A percentile compares a stretch with the other conserved stretches of the same genome.
Evolutionary conservation across 345 rosid genomes (phyloP).

Genomic region (Syzygium oleosum): DNA sequence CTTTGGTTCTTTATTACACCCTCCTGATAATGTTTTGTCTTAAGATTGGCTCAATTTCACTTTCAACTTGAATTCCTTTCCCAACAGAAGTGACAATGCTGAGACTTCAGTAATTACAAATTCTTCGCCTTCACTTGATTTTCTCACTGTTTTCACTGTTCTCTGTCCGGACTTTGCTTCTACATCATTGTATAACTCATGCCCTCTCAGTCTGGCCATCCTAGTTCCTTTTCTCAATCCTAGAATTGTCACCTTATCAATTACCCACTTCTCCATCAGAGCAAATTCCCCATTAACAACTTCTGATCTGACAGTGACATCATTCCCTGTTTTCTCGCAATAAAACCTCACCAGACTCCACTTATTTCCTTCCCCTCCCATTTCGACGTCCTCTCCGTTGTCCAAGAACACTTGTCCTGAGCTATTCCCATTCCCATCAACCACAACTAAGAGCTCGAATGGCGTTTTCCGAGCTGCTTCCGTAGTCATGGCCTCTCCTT

Average conservation of each 20-base stretch:
- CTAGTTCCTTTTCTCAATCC: conserved; percentile 24
- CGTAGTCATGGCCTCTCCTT: conserved; percentile 62
- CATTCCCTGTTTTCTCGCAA: conserved; percentile 14
- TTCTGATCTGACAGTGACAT: conserved; percentile 22
- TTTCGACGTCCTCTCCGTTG: conserved; percentile 42
- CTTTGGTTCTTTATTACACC: background rate
- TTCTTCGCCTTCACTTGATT: background rate
- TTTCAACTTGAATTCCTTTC: conserved; percentile 34
- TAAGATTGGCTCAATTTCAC: conserved; percentile 4
- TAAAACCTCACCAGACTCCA: conserved; percentile 45
- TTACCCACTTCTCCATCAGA: conserved; percentile 32
- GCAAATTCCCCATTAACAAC: conserved; percentile 47
- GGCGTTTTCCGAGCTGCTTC: conserved; percentile 38
- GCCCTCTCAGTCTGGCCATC: background rate
- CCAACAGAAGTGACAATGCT: conserved; percentile 18
- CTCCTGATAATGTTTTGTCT: background rate
- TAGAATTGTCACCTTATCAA: conserved; percentile 38
- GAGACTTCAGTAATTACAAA: background rate
- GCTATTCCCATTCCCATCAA: conserved; percentile 25
- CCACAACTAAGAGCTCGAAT: conserved; percentile 39
- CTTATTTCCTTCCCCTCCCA: conserved; percentile 32
- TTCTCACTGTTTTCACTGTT: background rate
- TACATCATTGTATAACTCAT: conserved; percentile 7
- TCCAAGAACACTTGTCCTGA: conserved; percentile 52
- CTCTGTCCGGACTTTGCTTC: background rate